Evolutionary conservation across 345 rosid species (phyloP).

Genomic region (Pistacia vera): DNA sequence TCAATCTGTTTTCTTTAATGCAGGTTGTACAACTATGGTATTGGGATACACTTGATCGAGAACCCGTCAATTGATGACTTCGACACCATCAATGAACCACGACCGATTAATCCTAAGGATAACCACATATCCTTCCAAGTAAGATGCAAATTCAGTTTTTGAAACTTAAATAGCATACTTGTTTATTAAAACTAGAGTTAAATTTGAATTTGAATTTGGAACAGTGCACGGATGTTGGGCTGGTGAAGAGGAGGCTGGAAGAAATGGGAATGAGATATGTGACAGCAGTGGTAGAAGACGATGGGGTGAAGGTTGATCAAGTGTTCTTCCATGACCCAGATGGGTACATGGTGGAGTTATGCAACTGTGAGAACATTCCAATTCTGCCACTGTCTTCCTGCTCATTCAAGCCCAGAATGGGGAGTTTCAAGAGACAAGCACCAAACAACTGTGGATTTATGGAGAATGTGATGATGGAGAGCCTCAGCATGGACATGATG

Average conservation of each 20-base stretch:
- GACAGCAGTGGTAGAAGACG: constrained; percentile 53
- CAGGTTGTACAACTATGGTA: constrained; percentile 62
- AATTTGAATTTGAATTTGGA: neutral
- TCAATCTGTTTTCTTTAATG: neutral
- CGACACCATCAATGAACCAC: constrained; percentile 37
- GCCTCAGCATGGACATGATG: constrained; percentile 62
- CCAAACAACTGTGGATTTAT: constrained; percentile 43
- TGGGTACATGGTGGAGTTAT: constrained; percentile 64
- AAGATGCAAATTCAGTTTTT: neutral
- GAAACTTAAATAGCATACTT: no score
- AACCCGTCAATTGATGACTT: constrained; percentile 46
- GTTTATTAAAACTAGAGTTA: no score
- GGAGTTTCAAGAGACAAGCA: constrained; percentile 37
- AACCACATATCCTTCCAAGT: constrained; percentile 67
- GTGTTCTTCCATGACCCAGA: constrained; percentile 70
- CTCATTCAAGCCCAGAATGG: constrained; percentile 32
- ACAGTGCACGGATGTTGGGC: constrained; percentile 52
- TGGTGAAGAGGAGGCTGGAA: constrained; percentile 51
- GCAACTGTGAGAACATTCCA: constrained; percentile 61
- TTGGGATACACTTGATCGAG: constrained; percentile 64
- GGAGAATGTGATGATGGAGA: constrained; percentile 60
- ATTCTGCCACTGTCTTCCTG: constrained; percentile 46
- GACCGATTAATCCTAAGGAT: constrained; percentile 59
- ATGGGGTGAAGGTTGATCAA: constrained; percentile 50
- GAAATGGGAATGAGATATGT: constrained; percentile 50